Evolutionary conservation across 768 basidiomycete species (phyloP).

Genomic region (Suillus clintonianus): DNA sequence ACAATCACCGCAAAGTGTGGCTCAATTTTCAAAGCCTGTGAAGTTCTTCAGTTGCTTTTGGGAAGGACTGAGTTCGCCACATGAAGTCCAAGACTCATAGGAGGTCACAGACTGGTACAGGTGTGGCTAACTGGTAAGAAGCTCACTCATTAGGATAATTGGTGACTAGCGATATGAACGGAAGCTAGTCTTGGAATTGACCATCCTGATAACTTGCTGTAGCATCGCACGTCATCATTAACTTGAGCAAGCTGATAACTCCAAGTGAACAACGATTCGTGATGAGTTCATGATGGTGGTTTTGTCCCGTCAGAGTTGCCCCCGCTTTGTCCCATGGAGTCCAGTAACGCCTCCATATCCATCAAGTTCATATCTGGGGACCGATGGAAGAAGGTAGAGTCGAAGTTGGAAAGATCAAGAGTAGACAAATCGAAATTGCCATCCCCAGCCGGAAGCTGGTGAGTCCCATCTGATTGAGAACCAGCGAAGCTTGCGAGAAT

Average conservation of each 20-base stretch:
- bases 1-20: neutral
- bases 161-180: neutral
- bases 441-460: conserved; percentile 21
- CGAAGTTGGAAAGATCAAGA: conserved; percentile 48
- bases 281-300: conserved; percentile 14
- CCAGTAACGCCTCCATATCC: conserved; percentile 58
- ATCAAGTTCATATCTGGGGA: conserved; percentile 47
- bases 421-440: conserved; percentile 49
- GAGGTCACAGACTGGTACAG: neutral
- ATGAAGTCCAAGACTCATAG: neutral
- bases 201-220: no score
- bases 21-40: neutral
- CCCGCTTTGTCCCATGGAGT: conserved; percentile 36
- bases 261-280: neutral
- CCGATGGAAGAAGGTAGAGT: conserved; percentile 43
- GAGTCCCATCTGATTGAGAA: conserved; percentile 15
- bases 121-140: neutral
- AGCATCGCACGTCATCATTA: neutral
- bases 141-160: neutral
- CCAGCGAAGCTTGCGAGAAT: conserved; percentile 50
- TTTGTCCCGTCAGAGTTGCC: conserved; percentile 26
- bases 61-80: neutral
- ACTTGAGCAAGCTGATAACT: neutral
- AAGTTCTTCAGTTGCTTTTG: neutral
- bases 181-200: neutral